Conservation (phyloP, 768 basidiomycete genomes). For the Naganishia kalamii region DNA sequence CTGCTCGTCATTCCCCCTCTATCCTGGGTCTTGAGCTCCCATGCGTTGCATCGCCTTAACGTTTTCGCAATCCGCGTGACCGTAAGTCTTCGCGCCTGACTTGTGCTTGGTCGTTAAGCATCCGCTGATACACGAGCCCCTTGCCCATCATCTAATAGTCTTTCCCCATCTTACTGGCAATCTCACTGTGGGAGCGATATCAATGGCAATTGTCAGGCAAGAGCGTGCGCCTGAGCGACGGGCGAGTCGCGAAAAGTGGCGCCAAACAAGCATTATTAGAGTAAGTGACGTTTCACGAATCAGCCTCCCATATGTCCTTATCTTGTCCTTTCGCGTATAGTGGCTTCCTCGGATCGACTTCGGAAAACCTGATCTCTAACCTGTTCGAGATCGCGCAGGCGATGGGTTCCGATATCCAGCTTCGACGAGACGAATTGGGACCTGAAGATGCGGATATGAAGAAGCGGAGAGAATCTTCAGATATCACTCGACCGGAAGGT, state of each 20-base stretch:
- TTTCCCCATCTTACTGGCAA: neutral
- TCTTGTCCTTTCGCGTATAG: neutral
- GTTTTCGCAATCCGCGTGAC: conserved; percentile 80
- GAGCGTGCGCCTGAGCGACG: neutral
- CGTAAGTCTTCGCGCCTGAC: neutral
- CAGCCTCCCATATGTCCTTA: neutral
- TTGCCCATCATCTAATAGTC: neutral
- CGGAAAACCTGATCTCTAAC: conserved; percentile 9
- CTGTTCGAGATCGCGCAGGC: neutral
- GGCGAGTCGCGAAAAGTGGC: neutral
- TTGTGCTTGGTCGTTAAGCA: neutral
- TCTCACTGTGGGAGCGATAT: conserved; percentile 8
- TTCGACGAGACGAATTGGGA: conserved; percentile 6
- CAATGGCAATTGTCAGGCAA: conserved; percentile 2
- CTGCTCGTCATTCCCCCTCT: conserved; percentile 72
- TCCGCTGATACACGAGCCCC: neutral
- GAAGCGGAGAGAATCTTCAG: neutral
- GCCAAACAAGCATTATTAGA: neutral
- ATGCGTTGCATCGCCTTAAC: conserved; percentile 72
- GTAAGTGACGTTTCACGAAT: neutral
- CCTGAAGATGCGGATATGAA: neutral
- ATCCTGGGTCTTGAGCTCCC: conserved; percentile 66
- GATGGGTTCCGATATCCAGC: conserved; percentile 4
- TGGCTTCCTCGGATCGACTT: conserved; percentile 6
- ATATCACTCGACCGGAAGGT: neutral